phyloP scores from a whole-genome alignment of 2,329 filamentous ascomycete genomes.

The Neopestalotiopsis sp. region DNA sequence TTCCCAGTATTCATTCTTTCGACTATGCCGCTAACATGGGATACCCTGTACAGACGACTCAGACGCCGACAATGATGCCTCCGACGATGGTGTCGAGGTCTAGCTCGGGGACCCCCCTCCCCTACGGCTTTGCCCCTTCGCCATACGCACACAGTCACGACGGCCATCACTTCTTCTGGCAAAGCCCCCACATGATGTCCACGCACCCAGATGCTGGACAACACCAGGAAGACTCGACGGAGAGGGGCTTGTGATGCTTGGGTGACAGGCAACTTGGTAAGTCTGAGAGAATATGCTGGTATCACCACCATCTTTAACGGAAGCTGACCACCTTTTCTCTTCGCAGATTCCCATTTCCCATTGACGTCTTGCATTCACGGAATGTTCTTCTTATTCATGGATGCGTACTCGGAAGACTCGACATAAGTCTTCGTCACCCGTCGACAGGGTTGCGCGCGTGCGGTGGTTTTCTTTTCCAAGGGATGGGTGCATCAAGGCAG shows the following conservation, averaged over 20 bases:
- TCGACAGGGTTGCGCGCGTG: not conserved
- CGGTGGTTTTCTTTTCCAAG: not conserved
- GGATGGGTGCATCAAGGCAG: not conserved
- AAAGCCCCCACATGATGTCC: slow-evolving; percentile 21
- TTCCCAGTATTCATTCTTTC: slow-evolving; percentile 31
- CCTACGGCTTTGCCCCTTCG: slow-evolving; percentile 30
- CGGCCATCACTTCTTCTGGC: slow-evolving; percentile 31
- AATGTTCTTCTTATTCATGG: not conserved
- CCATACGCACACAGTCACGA: slow-evolving; percentile 33
- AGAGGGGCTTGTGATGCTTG: not conserved
- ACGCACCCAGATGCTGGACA: slow-evolving; percentile 4
- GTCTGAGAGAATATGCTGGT: not conserved
- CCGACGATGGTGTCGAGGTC: slow-evolving; percentile 22
- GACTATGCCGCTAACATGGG: slow-evolving; percentile 36
- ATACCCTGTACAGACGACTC: slow-evolving; percentile 30
- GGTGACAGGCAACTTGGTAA: not conserved
- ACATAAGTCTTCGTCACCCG: not conserved
- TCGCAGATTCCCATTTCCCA: not conserved
- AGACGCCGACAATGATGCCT: slow-evolving; percentile 15
- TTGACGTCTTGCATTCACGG: not conserved
- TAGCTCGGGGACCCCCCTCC: slow-evolving; percentile 23
- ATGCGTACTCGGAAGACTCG: not conserved
- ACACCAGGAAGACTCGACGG: not conserved
- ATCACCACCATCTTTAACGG: not conserved
- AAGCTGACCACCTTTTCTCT: not conserved